phyloP scores from a whole-genome alignment of 1,139 yeast genomes.

The Yamadazyma blattariae region DNA sequence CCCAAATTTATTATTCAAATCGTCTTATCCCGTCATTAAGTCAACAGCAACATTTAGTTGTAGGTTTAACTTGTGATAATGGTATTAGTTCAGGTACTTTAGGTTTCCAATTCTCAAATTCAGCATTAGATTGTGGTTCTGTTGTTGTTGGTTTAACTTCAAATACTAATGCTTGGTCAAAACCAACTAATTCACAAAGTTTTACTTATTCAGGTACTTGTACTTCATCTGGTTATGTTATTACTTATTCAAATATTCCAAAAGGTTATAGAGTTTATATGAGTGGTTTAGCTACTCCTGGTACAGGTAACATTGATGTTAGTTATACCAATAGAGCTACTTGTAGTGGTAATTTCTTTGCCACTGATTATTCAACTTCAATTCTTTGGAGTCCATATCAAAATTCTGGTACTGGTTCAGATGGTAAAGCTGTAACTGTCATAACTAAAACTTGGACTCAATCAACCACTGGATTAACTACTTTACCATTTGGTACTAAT shows the following conservation, averaged over 20 bases:
- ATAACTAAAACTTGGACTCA: conserved; percentile 25
- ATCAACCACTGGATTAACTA: conserved; percentile 18
- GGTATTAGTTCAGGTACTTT: conserved; percentile 25
- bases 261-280: conserved; percentile 32
- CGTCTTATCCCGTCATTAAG: conserved; percentile 17
- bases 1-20: conserved; percentile 6
- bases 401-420: conserved; percentile 15
- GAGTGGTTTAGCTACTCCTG: conserved; percentile 12
- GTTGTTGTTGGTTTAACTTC: conserved; percentile 20
- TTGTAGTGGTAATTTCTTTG: neutral
- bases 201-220: conserved; percentile 15
- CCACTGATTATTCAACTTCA: neutral
- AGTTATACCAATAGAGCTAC: conserved; percentile 1
- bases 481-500: conserved; percentile 14
- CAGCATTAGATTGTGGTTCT: conserved; percentile 23
- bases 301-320: neutral
- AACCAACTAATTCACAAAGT: conserved; percentile 13
- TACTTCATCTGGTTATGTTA: conserved; percentile 9
- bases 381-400: conserved; percentile 9
- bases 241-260: conserved; percentile 22
- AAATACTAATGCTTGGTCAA: conserved; percentile 21
- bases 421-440: conserved; percentile 20
- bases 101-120: conserved; percentile 14
- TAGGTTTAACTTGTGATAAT: conserved; percentile 21
- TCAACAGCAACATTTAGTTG: conserved; percentile 13